Evolutionary conservation across 163 green algal species (phyloP), one percentile per base, ranked within the genome.

Genomic region (Trebouxiophyceae sp.): DNA sequence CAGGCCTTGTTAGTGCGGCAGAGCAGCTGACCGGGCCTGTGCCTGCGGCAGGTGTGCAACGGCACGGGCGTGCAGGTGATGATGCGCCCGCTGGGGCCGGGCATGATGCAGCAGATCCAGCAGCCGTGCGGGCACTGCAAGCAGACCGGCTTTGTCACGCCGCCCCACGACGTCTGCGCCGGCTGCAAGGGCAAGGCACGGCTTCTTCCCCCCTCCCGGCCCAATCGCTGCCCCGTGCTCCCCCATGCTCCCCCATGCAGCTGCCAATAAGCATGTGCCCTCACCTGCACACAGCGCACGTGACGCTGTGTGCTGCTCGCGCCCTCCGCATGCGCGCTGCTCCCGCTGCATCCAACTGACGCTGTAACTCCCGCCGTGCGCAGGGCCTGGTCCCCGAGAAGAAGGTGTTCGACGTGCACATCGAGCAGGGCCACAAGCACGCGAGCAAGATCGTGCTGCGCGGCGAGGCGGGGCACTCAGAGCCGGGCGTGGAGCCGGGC

Each of bases 21-120:
- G 28, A 24, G 47, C 22, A 29, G 20, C 19, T 34, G n/a, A 45
- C 32, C 8, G 16, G 7, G 62, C 54, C 4, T 32, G 24, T 55
- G n/a, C 55, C 0, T 27, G 27, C 1, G 58, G 69, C 57, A 75
- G 69, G 47, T 68, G n/a, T 76, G 70, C 59, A 58, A 68, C 45
- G 70, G 70, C n/a, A 66, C 57, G 2, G 70, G 70, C 4, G 60
- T 70, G 27, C 61, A 77, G 30, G 71, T 77, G 5, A 71, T 90
- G 57, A 85, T 98, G 55, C 80, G 91, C 24, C 84, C 83, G 0
- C 59, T 97, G 46, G 91, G 91, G 0, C 91, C 91, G 29, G 91
- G 91, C 60, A 97, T 97, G 89, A 87, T 97, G 82, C 89, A 96
- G 83, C 91, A 97, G 77, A 92, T 97, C 69, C 90, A 97, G 81